Evolutionary conservation across 192 early-diverging fungal species (phyloP).

Genomic region (Backusella westeae): DNA sequence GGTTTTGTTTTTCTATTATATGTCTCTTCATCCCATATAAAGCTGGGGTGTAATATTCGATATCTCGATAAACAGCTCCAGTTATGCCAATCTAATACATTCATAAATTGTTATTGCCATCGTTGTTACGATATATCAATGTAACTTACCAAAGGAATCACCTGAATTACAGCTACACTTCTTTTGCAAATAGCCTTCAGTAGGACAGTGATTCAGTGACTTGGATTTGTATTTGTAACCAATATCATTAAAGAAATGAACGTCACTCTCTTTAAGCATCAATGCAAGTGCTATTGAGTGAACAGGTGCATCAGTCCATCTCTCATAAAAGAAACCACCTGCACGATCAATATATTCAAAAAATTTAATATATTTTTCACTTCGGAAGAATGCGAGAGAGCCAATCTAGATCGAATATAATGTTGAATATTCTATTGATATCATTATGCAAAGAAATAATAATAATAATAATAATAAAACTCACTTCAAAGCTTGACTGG

Average conservation of each 20-base stretch:
- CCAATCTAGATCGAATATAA: constrained; percentile 44
- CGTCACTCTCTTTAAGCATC: background rate
- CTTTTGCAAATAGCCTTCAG: background rate
- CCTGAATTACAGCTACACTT: constrained; percentile 21
- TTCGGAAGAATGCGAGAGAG: constrained; percentile 52
- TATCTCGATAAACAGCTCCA: background rate
- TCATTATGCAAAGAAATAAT: background rate
- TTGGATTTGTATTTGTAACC: constrained; percentile 11
- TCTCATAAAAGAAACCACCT: constrained; percentile 17
- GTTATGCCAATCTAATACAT: background rate
- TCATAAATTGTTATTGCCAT: background rate
- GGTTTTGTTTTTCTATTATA: background rate
- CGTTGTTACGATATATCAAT: background rate
- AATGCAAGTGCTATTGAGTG: constrained; percentile 24
- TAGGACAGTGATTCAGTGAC: constrained; percentile 23
- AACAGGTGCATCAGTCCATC: constrained; percentile 28
- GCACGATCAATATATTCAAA: constrained; percentile 57
- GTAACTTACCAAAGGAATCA: constrained; percentile 17
- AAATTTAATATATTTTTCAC: constrained; percentile 50
- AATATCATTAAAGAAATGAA: constrained; percentile 32
- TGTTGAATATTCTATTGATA: background rate
- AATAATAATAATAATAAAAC: background rate
- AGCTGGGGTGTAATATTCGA: background rate
- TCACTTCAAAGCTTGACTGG: constrained; percentile 69
- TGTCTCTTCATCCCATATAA: background rate